phyloP scores from a whole-genome alignment of 2,329 filamentous ascomycete genomes.

The Xylariomycetidae sp. region DNA sequence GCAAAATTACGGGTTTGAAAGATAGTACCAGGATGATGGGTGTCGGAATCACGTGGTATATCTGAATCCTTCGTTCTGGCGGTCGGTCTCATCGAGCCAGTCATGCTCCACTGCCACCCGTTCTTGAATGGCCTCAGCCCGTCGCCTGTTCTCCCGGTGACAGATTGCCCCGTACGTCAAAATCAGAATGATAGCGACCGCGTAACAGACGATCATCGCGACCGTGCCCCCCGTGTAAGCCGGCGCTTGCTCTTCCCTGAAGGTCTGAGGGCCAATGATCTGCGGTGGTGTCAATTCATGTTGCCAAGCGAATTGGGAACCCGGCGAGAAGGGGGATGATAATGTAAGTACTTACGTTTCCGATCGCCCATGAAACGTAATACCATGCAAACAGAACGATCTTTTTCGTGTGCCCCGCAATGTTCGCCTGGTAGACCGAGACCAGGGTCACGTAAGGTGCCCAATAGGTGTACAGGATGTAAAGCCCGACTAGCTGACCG shows the following conservation, averaged over 20 bases:
- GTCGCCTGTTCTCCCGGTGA: slow-evolving; percentile 1
- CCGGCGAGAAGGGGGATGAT: no score
- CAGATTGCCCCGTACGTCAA: slow-evolving; percentile 7
- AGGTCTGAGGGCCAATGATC: background rate
- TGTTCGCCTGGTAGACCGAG: slow-evolving; percentile 3
- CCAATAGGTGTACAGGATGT: slow-evolving; percentile 16
- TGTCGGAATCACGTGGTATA: slow-evolving; percentile 9
- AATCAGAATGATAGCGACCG: slow-evolving; percentile 6
- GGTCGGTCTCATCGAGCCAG: slow-evolving; percentile 8
- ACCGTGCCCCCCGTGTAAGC: slow-evolving; percentile 5
- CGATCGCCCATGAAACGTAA: background rate
- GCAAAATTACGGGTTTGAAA: no score
- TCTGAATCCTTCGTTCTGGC: slow-evolving; percentile 7
- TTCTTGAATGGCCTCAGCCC: slow-evolving; percentile 3
- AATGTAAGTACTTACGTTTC: no score
- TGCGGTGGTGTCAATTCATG: no score
- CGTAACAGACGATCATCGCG: slow-evolving; percentile 8
- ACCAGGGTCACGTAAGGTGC: slow-evolving; percentile 16
- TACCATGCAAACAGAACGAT: background rate
- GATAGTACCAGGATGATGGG: no score
- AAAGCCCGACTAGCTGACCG: slow-evolving; percentile 16
- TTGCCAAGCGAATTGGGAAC: no score
- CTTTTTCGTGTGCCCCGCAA: background rate
- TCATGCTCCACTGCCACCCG: slow-evolving; percentile 4
- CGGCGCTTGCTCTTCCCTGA: background rate